Percentiles rank a stretch among this genome's conserved stretches.
These are phyloP conservation scores for Dryas integrifolia DNA, from an alignment of 331 rosid genomes.

Conservation along the genomic window DNA sequence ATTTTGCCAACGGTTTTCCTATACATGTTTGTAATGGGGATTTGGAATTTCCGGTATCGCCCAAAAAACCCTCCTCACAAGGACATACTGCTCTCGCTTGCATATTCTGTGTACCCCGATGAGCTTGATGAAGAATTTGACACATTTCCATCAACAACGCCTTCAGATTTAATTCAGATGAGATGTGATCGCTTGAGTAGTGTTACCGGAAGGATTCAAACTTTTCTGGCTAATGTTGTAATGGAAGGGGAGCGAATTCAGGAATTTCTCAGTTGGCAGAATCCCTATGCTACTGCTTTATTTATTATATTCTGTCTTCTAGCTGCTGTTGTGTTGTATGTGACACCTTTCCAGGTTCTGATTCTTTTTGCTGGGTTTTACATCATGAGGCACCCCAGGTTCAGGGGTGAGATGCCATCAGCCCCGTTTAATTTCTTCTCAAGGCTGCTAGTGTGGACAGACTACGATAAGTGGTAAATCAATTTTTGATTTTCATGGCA, in stretches of 20 bases:
- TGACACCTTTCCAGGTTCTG: slow-evolving; percentile 65
- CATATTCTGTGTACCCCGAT: slow-evolving; percentile 57
- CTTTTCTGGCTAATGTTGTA: slow-evolving; percentile 82
- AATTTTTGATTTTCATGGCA: slow-evolving; percentile 16
- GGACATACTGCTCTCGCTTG: slow-evolving; percentile 68
- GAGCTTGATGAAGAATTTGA: slow-evolving; percentile 95
- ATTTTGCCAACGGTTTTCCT: slow-evolving; percentile 77
- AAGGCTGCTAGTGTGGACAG: slow-evolving; percentile 71
- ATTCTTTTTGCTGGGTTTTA: slow-evolving; percentile 58
- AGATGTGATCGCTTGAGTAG: slow-evolving; percentile 81
- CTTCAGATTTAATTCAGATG: slow-evolving; percentile 53
- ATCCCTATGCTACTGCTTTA: slow-evolving; percentile 75
- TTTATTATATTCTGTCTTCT: slow-evolving; percentile 60
- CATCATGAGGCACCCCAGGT: slow-evolving; percentile 82
- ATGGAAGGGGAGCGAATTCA: slow-evolving; percentile 86
- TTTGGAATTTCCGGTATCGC: slow-evolving; percentile 83
- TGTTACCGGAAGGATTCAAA: slow-evolving; percentile 80
- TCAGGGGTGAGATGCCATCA: slow-evolving; percentile 61
- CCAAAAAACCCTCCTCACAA: slow-evolving; percentile 79
- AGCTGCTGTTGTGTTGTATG: slow-evolving; percentile 62
- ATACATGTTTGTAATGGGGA: slow-evolving; percentile 70
- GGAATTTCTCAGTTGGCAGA: slow-evolving; percentile 89
- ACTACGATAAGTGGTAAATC: slow-evolving; percentile 29
- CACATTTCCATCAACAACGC: slow-evolving; percentile 56
- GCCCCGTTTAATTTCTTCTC: slow-evolving; percentile 77